Evolutionary conservation across 2,329 filamentous ascomycete genomes (phyloP).

Genomic region (Dothistroma pini): DNA sequence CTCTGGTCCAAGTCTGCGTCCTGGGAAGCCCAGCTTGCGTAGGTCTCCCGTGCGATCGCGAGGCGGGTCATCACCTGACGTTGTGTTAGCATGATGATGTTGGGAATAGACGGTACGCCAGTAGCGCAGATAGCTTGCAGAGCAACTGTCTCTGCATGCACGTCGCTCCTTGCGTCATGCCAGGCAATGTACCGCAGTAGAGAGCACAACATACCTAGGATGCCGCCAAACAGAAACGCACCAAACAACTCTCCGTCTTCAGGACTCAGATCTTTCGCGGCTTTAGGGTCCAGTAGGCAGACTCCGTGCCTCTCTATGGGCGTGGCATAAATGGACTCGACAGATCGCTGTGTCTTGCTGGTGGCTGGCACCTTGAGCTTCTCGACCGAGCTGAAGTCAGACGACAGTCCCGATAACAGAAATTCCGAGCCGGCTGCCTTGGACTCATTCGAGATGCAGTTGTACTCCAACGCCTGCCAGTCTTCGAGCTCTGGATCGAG

Average conservation of each 20-base stretch:
- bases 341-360: slow-evolving; percentile 47
- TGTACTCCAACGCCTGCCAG: slow-evolving; percentile 94
- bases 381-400: slow-evolving; percentile 53
- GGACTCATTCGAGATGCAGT: slow-evolving; percentile 79
- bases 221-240: slow-evolving; percentile 92
- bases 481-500: slow-evolving; percentile 89
- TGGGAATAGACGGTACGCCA: too few relatives aligned
- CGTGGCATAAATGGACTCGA: slow-evolving; percentile 70
- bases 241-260: slow-evolving; percentile 81
- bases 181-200: neutral
- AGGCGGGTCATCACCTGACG: slow-evolving; percentile 15
- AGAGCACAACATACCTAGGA: slow-evolving; percentile 57
- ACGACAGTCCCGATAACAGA: slow-evolving; percentile 31
- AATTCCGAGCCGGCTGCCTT: slow-evolving; percentile 56
- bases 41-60: slow-evolving; percentile 92
- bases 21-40: slow-evolving; percentile 86
- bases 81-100: neutral
- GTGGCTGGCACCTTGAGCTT: slow-evolving; percentile 16
- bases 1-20: slow-evolving; percentile 80
- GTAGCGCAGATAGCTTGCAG: neutral
- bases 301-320: slow-evolving; percentile 67
- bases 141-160: neutral
- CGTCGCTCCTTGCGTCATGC: neutral
- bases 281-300: slow-evolving; percentile 85
- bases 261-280: slow-evolving; percentile 74